These are phyloP conservation scores for Penicillium psychrosexuale DNA, from an alignment of 2,329 filamentous ascomycete species.

Conservation along the genomic window DNA sequence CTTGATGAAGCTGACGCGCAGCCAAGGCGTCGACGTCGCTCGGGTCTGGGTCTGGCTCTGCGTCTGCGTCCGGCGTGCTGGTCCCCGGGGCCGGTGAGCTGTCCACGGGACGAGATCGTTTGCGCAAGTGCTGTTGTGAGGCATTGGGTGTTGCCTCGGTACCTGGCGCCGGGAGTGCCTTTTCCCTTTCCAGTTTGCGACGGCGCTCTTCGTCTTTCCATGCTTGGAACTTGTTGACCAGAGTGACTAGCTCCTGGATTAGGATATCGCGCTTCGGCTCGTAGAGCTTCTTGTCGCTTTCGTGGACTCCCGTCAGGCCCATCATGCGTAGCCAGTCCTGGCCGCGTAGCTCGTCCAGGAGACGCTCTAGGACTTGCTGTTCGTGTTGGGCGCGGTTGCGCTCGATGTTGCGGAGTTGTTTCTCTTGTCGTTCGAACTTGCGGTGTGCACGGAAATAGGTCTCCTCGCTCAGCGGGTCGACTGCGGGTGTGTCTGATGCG, in stretches of 20 bases:
- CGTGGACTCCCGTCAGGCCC: constrained; percentile 81
- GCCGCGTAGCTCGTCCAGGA: constrained; percentile 79
- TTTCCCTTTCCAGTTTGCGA: constrained; percentile 72
- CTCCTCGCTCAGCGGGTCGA: constrained; percentile 57
- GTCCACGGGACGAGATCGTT: constrained; percentile 33
- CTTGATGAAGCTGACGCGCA: constrained; percentile 71
- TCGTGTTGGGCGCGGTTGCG: constrained; percentile 65
- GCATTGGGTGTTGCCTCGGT: constrained; percentile 5
- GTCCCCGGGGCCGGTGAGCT: constrained; percentile 40
- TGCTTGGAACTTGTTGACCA: constrained; percentile 80
- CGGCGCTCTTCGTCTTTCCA: constrained; percentile 91
- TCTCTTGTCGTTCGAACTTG: constrained; percentile 63
- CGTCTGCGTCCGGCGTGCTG: constrained; percentile 5
- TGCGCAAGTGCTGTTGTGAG: constrained; percentile 7
- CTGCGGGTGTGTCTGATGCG: constrained; percentile 9
- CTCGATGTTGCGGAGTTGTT: constrained; percentile 66
- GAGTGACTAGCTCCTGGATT: constrained; percentile 73
- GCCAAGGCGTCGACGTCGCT: constrained; percentile 69
- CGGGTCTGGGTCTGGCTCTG: constrained; percentile 50
- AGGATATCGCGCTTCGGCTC: constrained; percentile 83
- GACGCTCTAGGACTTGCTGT: constrained; percentile 57
- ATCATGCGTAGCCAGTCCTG: constrained; percentile 91
- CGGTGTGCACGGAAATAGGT: constrained; percentile 58
- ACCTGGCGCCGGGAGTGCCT: constrained; percentile 27
- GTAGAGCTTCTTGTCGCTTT: constrained; percentile 80